phyloP scores from a whole-genome alignment of 257 asterid genomes.

The Pogostemon cablin region DNA sequence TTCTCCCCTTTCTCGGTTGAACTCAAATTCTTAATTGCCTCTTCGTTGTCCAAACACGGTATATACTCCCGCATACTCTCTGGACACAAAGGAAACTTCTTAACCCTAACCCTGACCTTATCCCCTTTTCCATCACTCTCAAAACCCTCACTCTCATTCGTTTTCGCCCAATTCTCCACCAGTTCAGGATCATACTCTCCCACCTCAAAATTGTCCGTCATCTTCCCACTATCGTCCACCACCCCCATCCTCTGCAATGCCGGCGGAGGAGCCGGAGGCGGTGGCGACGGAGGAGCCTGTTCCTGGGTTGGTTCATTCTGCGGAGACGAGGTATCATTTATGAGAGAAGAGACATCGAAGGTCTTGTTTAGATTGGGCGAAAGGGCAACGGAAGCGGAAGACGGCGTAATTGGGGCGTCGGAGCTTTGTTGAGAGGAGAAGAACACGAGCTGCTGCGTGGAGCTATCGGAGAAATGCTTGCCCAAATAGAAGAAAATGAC shows the following conservation, averaged over 20 bases:
- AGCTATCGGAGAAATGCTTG: constrained; percentile 59
- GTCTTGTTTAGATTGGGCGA: constrained; percentile 66
- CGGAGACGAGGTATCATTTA: constrained; percentile 39
- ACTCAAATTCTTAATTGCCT: constrained; percentile 61
- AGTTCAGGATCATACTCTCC: constrained; percentile 73
- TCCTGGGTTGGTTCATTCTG: constrained; percentile 20
- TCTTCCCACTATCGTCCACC: constrained; percentile 81
- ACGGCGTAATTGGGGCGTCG: constrained; percentile 24
- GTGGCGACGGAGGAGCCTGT: constrained; percentile 19
- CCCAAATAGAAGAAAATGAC: constrained; percentile 69
- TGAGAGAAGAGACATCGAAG: constrained; percentile 45
- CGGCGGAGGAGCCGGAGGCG: constrained; percentile 48
- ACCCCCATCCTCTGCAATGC: constrained; percentile 79
- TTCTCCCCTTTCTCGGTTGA: constrained; percentile 78
- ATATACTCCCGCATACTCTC: constrained; percentile 80
- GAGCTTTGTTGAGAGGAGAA: constrained; percentile 51
- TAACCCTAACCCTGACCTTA: constrained; percentile 50
- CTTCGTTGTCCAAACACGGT: constrained; percentile 88
- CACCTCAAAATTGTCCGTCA: constrained; percentile 76
- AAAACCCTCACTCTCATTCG: constrained; percentile 52
- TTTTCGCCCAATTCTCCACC: constrained; percentile 59
- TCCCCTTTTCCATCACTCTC: constrained; percentile 45
- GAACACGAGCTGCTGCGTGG: constrained; percentile 66
- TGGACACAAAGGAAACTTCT: constrained; percentile 61
- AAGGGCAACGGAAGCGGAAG: constrained; percentile 40